These are phyloP conservation scores for Pyrenophora graminea DNA, from an alignment of 2,329 filamentous ascomycete species.

Conservation along the genomic window DNA sequence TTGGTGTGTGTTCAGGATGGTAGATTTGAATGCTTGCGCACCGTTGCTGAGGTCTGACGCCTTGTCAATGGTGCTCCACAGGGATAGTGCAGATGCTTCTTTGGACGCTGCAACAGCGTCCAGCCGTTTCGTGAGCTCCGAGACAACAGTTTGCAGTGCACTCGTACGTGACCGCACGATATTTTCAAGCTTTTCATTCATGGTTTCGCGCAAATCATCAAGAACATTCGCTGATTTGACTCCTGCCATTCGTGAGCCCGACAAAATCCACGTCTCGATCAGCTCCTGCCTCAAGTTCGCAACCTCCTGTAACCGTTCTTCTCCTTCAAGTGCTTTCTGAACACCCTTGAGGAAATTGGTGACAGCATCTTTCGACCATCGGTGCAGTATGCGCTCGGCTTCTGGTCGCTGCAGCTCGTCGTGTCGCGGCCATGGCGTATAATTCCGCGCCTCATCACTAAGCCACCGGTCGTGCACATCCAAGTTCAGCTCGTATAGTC, in stretches of 20 bases:
- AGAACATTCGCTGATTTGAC: constrained; percentile 71
- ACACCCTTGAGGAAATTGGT: constrained; percentile 60
- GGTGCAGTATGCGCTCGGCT: constrained; percentile 46
- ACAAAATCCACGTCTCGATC: constrained; percentile 75
- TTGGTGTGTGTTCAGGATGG: constrained; percentile 70
- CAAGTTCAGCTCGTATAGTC: constrained; percentile 71
- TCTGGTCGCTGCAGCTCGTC: constrained; percentile 62
- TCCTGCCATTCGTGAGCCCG: constrained; percentile 66
- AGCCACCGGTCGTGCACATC: constrained; percentile 82
- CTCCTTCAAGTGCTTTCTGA: constrained; percentile 61
- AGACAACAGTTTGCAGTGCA: constrained; percentile 67
- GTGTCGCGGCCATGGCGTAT: constrained; percentile 84
- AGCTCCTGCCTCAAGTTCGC: constrained; percentile 71
- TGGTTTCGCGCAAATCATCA: constrained; percentile 66
- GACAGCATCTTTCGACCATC: constrained; percentile 49
- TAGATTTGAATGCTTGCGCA: constrained; percentile 69
- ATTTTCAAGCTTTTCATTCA: constrained; percentile 69
- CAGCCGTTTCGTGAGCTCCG: constrained; percentile 65
- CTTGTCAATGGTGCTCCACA: constrained; percentile 71
- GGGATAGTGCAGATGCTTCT: constrained; percentile 52
- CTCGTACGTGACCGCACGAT: constrained; percentile 67
- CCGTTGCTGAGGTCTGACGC: constrained; percentile 69
- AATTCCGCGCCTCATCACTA: constrained; percentile 78
- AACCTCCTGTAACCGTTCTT: constrained; percentile 69
- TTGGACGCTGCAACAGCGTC: constrained; percentile 58